Percentiles rank a stretch among this genome's conserved stretches.
phyloP scores from a whole-genome alignment of 1,284 basidiomycete genomes.

The Cryptococcus wingfieldii region DNA sequence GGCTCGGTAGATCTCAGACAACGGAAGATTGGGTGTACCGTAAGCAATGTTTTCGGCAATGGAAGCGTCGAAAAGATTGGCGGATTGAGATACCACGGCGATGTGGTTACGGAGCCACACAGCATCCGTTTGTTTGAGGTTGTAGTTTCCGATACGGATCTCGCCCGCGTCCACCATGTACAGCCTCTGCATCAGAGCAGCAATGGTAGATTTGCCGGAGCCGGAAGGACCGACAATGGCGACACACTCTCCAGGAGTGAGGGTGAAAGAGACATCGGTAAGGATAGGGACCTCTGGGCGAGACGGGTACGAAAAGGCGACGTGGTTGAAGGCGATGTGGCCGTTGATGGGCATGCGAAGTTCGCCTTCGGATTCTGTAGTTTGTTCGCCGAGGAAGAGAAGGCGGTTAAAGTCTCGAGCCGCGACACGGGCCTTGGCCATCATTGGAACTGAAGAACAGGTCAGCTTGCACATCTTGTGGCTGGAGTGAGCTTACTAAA shows the following conservation, averaged over 20 bases:
- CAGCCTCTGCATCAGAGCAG: slow-evolving; percentile 73
- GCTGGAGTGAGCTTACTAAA: slow-evolving; percentile 63
- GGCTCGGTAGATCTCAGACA: slow-evolving; percentile 62
- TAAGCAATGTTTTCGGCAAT: slow-evolving; percentile 84
- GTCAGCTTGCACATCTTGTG: slow-evolving; percentile 4
- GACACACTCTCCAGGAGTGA: slow-evolving; percentile 71
- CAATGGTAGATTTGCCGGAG: slow-evolving; percentile 82
- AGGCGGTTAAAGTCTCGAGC: slow-evolving; percentile 71
- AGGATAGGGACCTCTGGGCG: slow-evolving; percentile 70
- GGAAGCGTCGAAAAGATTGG: slow-evolving; percentile 78
- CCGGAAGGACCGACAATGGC: slow-evolving; percentile 85
- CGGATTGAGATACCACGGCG: slow-evolving; percentile 77
- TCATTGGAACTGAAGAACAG: slow-evolving; percentile 60
- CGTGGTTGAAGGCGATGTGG: slow-evolving; percentile 62
- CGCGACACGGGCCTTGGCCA: slow-evolving; percentile 74
- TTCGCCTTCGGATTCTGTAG: slow-evolving; percentile 63
- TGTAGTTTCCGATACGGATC: slow-evolving; percentile 53
- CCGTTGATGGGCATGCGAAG: slow-evolving; percentile 64
- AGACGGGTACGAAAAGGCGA: slow-evolving; percentile 77
- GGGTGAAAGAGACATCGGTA: slow-evolving; percentile 60
- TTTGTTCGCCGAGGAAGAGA: slow-evolving; percentile 56
- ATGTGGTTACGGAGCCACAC: slow-evolving; percentile 73
- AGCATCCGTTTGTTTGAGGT: slow-evolving; percentile 60
- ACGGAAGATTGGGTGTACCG: slow-evolving; percentile 56
- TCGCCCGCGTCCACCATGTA: slow-evolving; percentile 70